Conservation (phyloP, 306 rosid species). For the Mimosa pudica region DNA sequence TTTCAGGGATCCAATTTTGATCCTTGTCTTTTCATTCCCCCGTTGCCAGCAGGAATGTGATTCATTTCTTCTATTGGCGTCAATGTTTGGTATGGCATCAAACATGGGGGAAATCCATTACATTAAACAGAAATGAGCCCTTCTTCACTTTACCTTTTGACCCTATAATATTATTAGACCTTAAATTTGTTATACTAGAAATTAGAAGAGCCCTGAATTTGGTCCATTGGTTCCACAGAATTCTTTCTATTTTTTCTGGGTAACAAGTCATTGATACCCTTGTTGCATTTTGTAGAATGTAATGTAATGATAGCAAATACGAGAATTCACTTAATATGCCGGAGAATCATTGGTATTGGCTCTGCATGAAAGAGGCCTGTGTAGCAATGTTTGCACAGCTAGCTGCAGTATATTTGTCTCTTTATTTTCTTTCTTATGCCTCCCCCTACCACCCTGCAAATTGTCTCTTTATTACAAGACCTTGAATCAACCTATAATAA, state of each 20-base stretch:
- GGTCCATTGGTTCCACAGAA: background rate
- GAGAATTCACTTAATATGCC: background rate
- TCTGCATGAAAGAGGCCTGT: background rate
- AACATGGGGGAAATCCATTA: conserved; percentile 26
- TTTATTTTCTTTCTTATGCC: background rate
- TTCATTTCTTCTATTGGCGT: conserved; percentile 21
- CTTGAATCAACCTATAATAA: too few species aligned
- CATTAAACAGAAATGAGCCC: conserved; percentile 32
- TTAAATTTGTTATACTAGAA: background rate
- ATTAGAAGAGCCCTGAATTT: background rate
- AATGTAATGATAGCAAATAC: conserved; percentile 10
- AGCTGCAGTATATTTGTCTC: background rate
- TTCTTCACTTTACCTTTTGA: conserved; percentile 15
- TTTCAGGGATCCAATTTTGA: conserved; percentile 4
- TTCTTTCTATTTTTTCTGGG: background rate
- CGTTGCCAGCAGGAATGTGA: conserved; percentile 28
- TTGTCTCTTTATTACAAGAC: too few species aligned
- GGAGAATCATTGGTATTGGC: background rate
- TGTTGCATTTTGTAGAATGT: conserved; percentile 13
- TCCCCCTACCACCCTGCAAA: background rate
- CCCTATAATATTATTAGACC: background rate
- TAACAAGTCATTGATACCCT: background rate
- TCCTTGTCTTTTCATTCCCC: conserved; percentile 22
- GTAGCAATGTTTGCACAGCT: background rate
- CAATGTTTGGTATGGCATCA: conserved; percentile 32